Conservation (phyloP, 2,329 filamentous ascomycete genomes). For the Cercospora sesami region DNA sequence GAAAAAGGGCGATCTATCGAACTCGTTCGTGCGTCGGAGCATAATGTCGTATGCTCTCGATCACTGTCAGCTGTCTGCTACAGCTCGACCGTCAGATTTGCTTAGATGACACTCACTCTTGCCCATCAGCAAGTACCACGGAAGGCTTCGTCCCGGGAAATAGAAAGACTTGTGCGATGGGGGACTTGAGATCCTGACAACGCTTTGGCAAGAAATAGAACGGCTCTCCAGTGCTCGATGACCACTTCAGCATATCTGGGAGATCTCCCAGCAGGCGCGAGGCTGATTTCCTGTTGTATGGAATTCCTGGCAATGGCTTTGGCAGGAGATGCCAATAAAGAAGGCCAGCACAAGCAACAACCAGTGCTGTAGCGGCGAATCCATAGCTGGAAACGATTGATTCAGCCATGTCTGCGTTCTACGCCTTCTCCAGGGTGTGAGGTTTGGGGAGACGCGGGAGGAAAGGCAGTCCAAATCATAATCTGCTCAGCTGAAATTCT, state of each 20-base stretch:
- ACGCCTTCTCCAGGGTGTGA: not conserved
- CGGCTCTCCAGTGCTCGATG: not conserved
- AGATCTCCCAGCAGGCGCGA: constrained; percentile 47
- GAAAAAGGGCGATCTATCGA: constrained; percentile 46
- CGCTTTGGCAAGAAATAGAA: constrained; percentile 29
- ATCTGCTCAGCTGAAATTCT: not conserved
- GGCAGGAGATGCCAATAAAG: constrained; percentile 31
- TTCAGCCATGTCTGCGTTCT: not conserved
- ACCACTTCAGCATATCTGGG: constrained; percentile 42
- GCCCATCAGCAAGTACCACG: constrained; percentile 48
- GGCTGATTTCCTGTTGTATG: constrained; percentile 45
- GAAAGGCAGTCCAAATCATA: not conserved
- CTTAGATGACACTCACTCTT: constrained; percentile 33
- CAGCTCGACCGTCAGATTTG: too few species aligned
- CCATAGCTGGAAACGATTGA: not conserved
- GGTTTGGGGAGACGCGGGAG: not conserved
- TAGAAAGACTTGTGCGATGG: constrained; percentile 53
- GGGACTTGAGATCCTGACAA: constrained; percentile 34
- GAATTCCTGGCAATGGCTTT: constrained; percentile 49
- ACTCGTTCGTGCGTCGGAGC: constrained; percentile 47
- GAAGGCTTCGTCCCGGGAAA: constrained; percentile 46
- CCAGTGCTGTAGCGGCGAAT: not conserved
- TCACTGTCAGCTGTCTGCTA: not conserved
- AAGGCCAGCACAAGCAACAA: not conserved
- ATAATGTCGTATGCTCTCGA: constrained; percentile 46